Evolutionary conservation across 2,329 filamentous ascomycete species (phyloP).

Genomic region (Metarhizium album): DNA sequence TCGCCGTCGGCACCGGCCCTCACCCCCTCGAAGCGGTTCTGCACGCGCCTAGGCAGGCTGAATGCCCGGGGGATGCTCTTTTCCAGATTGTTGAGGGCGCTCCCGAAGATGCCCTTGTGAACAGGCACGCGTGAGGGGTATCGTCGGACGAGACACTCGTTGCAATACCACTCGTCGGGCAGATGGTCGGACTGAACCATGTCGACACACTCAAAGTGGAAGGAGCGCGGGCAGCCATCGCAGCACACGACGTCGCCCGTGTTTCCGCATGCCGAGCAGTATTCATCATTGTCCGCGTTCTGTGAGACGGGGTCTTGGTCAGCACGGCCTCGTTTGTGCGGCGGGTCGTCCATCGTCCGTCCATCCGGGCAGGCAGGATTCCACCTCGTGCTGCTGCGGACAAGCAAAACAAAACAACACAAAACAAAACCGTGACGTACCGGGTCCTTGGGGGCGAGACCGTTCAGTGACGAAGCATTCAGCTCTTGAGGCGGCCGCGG

Average conservation of each 20-base stretch:
- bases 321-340: too few relatives aligned
- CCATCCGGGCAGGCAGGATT: too few relatives aligned
- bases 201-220: constrained; percentile 82
- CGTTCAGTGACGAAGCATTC: constrained; percentile 45
- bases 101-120: constrained; percentile 47
- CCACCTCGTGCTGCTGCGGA: background rate
- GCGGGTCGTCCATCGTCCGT: too few relatives aligned
- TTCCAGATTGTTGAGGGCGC: constrained; percentile 54
- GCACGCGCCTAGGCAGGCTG: constrained; percentile 57
- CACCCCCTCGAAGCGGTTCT: constrained; percentile 71
- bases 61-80: constrained; percentile 63
- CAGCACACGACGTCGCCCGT: constrained; percentile 84
- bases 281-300: constrained; percentile 68
- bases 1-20: constrained; percentile 65
- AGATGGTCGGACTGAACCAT: constrained; percentile 59
- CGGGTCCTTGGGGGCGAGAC: constrained; percentile 41
- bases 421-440: constrained; percentile 28
- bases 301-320: constrained; percentile 14
- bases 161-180: constrained; percentile 78
- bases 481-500: constrained; percentile 54
- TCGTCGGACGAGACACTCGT: constrained; percentile 49
- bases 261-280: constrained; percentile 76
- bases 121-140: constrained; percentile 34
- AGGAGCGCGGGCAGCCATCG: constrained; percentile 81
- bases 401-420: background rate